Conservation (phyloP, 1,284 basidiomycete species). For the Cryptococcus depauperatus region DNA sequence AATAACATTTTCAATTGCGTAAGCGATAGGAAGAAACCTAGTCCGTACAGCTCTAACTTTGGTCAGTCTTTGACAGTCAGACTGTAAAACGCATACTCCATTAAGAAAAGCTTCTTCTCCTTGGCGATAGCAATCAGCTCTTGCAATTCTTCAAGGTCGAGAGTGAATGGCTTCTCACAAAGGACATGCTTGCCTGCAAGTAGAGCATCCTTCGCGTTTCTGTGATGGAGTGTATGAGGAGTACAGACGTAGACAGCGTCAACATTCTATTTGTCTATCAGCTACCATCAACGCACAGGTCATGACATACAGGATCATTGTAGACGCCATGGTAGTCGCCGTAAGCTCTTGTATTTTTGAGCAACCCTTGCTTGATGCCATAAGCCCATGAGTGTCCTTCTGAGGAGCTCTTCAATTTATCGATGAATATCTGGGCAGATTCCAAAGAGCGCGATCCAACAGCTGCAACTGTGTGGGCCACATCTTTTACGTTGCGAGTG, state of each 20-base stretch:
- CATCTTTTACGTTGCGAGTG: constrained; percentile 59
- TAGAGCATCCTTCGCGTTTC: constrained; percentile 66
- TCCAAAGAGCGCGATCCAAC: constrained; percentile 67
- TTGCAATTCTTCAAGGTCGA: constrained; percentile 48
- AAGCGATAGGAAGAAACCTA: constrained; percentile 44
- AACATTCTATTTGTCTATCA: constrained; percentile 52
- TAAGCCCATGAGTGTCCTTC: constrained; percentile 12
- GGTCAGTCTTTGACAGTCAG: constrained; percentile 1
- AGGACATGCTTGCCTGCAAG: constrained; percentile 76
- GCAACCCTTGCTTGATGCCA: constrained; percentile 22
- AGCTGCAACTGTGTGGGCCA: constrained; percentile 65
- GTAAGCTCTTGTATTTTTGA: constrained; percentile 55
- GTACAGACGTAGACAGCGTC: constrained; percentile 78
- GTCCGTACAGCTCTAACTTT: constrained; percentile 45
- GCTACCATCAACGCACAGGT: background rate
- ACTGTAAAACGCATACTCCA: constrained; percentile 56
- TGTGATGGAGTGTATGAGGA: constrained; percentile 77
- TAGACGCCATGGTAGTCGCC: constrained; percentile 72
- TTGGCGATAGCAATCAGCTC: constrained; percentile 65
- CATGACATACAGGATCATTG: constrained; percentile 52
- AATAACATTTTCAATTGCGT: constrained; percentile 39
- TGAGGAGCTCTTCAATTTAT: constrained; percentile 33
- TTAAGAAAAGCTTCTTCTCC: constrained; percentile 70
- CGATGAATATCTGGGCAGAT: constrained; percentile 65
- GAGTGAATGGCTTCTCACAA: constrained; percentile 62